phyloP scores from a whole-genome alignment of 2,329 filamentous ascomycete genomes.

The Cladophialophora psammophila region DNA sequence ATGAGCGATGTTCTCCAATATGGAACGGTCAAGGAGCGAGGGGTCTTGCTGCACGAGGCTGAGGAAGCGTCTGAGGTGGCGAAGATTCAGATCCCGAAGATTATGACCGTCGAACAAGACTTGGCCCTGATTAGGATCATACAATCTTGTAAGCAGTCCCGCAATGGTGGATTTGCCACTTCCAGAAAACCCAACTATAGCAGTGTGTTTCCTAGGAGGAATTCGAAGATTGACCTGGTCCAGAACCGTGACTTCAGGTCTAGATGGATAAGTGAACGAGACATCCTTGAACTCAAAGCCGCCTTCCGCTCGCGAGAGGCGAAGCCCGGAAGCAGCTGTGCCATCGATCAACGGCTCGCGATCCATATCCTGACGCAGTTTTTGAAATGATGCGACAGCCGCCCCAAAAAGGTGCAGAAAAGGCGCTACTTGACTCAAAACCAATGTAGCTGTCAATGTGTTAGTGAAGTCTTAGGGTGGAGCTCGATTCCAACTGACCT shows the following conservation, averaged over 20 bases:
- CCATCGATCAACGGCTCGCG: conserved; percentile 56
- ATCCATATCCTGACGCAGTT: conserved; percentile 66
- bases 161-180: conserved; percentile 60
- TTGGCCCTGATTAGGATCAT: conserved; percentile 46
- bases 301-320: conserved; percentile 9
- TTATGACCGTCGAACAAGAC: conserved; percentile 45
- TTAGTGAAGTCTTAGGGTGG: neutral
- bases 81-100: conserved; percentile 45
- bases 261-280: conserved; percentile 48
- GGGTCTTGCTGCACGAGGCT: conserved; percentile 60
- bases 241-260: conserved; percentile 46
- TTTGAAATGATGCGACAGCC: conserved; percentile 63
- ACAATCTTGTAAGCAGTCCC: conserved; percentile 48
- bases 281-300: conserved; percentile 47
- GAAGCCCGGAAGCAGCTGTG: conserved; percentile 8
- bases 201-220: conserved; percentile 48
- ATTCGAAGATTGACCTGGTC: conserved; percentile 45
- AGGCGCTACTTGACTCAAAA: conserved; percentile 50
- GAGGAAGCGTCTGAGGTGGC: conserved; percentile 47
- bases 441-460: conserved; percentile 48
- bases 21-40: conserved; percentile 58
- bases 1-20: conserved; percentile 62
- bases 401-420: conserved; percentile 60
- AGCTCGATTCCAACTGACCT: conserved; percentile 9
- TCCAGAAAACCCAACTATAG: conserved; percentile 59